Conservation (phyloP, 768 basidiomycete genomes). For the Boletus rufocinnamomeus region DNA sequence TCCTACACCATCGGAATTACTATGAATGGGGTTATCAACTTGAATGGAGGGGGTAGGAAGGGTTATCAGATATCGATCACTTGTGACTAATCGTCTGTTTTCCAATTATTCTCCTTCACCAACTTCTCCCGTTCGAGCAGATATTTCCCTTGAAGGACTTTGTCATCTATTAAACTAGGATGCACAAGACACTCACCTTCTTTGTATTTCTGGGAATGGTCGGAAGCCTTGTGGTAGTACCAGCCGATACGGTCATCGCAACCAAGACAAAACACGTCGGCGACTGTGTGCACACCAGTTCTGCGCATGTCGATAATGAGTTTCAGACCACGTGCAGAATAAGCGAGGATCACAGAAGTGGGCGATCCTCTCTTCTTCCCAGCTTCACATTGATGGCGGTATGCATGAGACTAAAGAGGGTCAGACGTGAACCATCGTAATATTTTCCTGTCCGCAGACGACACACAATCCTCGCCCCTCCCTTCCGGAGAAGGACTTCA, state of each 20-base stretch:
- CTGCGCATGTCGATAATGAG: constrained; percentile 38
- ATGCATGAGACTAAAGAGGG: constrained; percentile 62
- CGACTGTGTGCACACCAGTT: constrained; percentile 80
- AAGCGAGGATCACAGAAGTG: constrained; percentile 54
- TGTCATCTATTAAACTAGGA: too few relatives aligned
- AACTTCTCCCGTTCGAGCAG: too few relatives aligned
- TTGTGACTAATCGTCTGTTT: too few relatives aligned
- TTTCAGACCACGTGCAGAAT: neutral
- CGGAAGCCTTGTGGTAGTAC: constrained; percentile 80
- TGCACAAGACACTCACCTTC: constrained; percentile 69
- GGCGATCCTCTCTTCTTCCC: constrained; percentile 72
- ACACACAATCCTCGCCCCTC: constrained; percentile 82
- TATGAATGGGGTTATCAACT: too few relatives aligned
- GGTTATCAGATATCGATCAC: too few relatives aligned
- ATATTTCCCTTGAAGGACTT: too few relatives aligned
- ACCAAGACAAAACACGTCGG: constrained; percentile 77
- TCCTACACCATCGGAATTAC: too few relatives aligned
- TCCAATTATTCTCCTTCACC: too few relatives aligned
- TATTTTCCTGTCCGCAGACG: neutral
- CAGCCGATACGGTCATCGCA: constrained; percentile 81
- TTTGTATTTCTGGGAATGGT: constrained; percentile 80
- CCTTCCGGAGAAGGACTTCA: constrained; percentile 79
- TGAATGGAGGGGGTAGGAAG: too few relatives aligned
- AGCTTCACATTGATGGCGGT: constrained; percentile 74
- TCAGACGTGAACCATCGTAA: constrained; percentile 1